phyloP scores from a whole-genome alignment of 129 eudicot genomes.

The sunflower (Helianthus annuus) region DNA sequence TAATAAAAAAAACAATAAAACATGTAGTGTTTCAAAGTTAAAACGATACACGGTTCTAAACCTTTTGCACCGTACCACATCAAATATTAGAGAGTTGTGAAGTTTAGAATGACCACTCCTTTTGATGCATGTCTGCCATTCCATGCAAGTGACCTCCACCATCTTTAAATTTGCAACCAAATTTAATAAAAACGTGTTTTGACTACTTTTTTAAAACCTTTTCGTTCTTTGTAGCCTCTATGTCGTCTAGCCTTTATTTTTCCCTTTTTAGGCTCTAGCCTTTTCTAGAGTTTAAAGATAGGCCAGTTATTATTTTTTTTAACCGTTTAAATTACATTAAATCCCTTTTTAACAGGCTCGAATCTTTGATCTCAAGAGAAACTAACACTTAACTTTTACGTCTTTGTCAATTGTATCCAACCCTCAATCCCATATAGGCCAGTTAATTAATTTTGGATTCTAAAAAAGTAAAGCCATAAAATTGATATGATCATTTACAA shows the following conservation, averaged over 20 bases:
- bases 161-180: constrained; percentile 20
- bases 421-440: no score
- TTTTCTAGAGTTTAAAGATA: constrained; percentile 18
- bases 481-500: no score
- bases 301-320: neutral
- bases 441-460: no score
- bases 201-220: constrained; percentile 17
- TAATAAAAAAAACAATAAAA: neutral
- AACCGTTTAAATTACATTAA: no score
- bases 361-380: no score
- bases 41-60: neutral
- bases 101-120: constrained; percentile 18
- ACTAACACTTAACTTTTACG: no score
- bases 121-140: constrained; percentile 21
- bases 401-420: no score
- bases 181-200: constrained; percentile 10
- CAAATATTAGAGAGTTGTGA: neutral
- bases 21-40: neutral
- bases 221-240: neutral
- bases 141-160: constrained; percentile 8
- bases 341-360: no score
- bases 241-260: constrained; percentile 10
- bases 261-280: constrained; percentile 19
- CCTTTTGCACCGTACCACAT: neutral
- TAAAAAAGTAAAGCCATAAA: no score